Evolutionary conservation across 345 rosid species (phyloP), one percentile per base, ranked within the genome.

Genomic region (Mallotus nudiflorus): DNA sequence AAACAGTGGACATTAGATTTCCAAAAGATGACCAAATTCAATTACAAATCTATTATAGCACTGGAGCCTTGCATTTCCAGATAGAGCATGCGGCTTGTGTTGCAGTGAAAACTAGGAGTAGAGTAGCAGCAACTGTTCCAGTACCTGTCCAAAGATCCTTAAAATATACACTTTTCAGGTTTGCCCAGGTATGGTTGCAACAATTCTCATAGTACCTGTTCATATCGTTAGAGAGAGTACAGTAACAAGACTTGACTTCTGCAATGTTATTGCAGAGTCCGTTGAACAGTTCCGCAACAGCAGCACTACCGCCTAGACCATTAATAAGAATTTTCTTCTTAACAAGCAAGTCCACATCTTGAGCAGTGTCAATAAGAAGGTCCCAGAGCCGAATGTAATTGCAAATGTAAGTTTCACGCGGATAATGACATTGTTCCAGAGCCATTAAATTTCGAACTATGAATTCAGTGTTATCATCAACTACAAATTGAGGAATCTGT

Each of bases 391-490:
- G 7, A 19, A 60, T 12, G 46, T 49, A 67, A 29, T 40, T 31
- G 72, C 72, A 66, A 0, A 67, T 40, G 27, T 60, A 52, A 5
- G 67, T 61, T 24, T 67, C 46, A 0, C 15, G 5, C 5, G 66
- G 62, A 31, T 59, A 66, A 22, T 73, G 72, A 24, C 65, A 66
- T 25, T 46, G 52, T 53, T 73, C 67, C 2, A 57, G 35, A 0
- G 77, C 77, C 67, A 73, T 73, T 14, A 67, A 19, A 49, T 73
- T 73, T 14, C 67, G 67, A 6, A 73, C 42, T 8, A 66, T 25
- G 22, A 15, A 48, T 60, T 73, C 77, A n/a, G 67, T 66, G 3
- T 55, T 22, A 6, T 73, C 67, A 15, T 58, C 65, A 9, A 66
- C 9, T 4, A 13, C 27, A 8, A 66, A 35, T 50, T 33, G 1